phyloP scores from a whole-genome alignment of 2,329 filamentous ascomycete species.

The Aureobasidium musti region DNA sequence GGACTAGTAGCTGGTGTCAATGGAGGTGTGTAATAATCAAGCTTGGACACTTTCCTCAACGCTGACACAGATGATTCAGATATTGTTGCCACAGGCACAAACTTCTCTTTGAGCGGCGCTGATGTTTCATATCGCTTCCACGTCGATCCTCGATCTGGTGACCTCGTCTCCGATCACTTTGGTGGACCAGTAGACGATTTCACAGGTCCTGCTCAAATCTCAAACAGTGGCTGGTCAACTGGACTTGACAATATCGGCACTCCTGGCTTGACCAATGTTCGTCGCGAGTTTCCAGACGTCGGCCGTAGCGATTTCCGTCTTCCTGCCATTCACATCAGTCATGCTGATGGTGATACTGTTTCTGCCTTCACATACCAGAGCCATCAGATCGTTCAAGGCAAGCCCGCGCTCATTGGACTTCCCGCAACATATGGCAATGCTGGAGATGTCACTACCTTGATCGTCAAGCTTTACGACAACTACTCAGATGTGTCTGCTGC shows the following conservation, averaged over 20 bases:
- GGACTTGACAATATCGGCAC: slow-evolving; percentile 32
- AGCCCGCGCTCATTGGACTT: slow-evolving; percentile 58
- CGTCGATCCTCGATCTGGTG: slow-evolving; percentile 57
- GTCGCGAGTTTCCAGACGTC: slow-evolving; percentile 65
- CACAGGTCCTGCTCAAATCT: slow-evolving; percentile 47
- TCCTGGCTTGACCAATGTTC: slow-evolving; percentile 49
- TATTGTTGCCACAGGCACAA: slow-evolving; percentile 56
- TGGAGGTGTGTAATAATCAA: not conserved
- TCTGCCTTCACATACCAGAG: slow-evolving; percentile 61
- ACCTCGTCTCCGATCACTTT: slow-evolving; percentile 63
- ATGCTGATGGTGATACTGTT: slow-evolving; percentile 61
- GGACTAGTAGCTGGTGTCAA: not conserved
- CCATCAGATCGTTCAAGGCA: slow-evolving; percentile 58
- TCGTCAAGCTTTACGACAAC: slow-evolving; percentile 61
- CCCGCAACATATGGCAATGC: slow-evolving; percentile 61
- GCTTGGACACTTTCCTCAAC: too few species aligned
- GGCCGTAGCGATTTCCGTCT: slow-evolving; percentile 64
- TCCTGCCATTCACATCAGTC: slow-evolving; percentile 62
- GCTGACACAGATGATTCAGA: not conserved
- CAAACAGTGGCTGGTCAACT: slow-evolving; percentile 57
- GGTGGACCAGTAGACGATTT: slow-evolving; percentile 59
- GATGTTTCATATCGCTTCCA: slow-evolving; percentile 65
- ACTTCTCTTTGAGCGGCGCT: slow-evolving; percentile 60
- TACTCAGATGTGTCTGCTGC: slow-evolving; percentile 60
- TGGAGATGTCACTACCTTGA: slow-evolving; percentile 60